A percentile compares a stretch with the other conserved stretches of the same genome.
Evolutionary conservation across 768 basidiomycete species (phyloP).

Genomic region (Dacryopinax primogenitus): DNA sequence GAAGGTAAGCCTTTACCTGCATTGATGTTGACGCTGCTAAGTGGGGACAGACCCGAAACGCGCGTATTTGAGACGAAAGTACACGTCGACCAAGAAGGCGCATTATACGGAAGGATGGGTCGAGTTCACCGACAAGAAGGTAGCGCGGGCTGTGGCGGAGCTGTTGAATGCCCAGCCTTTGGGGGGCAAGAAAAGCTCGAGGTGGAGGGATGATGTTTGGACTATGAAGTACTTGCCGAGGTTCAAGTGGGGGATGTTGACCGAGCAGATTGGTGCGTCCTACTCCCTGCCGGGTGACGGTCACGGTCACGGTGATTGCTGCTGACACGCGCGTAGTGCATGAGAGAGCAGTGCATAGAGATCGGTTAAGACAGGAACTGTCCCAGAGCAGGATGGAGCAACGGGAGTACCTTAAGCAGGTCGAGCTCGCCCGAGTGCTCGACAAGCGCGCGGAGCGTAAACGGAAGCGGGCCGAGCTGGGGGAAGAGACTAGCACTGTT

Average conservation of each 20-base stretch:
- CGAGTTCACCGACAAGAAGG: constrained; percentile 87
- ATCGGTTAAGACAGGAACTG: constrained; percentile 83
- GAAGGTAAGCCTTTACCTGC: constrained; percentile 47
- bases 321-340: constrained; percentile 47
- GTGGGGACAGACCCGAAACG: constrained; percentile 55
- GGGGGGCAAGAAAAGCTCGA: constrained; percentile 78
- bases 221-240: constrained; percentile 97
- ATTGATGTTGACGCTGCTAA: neutral
- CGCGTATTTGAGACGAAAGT: constrained; percentile 71
- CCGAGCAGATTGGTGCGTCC: constrained; percentile 80
- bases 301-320: neutral
- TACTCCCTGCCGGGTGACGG: neutral
- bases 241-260: constrained; percentile 98
- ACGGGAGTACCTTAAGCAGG: constrained; percentile 82
- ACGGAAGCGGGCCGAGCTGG: constrained; percentile 21
- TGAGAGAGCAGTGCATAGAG: constrained; percentile 76
- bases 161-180: constrained; percentile 95
- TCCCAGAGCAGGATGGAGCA: constrained; percentile 81
- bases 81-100: constrained; percentile 68
- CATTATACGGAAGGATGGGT: constrained; percentile 97
- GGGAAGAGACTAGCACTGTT: constrained; percentile 14
- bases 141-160: constrained; percentile 79
- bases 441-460: constrained; percentile 63
- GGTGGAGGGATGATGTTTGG: constrained; percentile 97
- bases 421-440: constrained; percentile 78